Base-by-base conservation (phyloP, 1,284 basidiomycete species). In the Waitea zeae region DNA sequence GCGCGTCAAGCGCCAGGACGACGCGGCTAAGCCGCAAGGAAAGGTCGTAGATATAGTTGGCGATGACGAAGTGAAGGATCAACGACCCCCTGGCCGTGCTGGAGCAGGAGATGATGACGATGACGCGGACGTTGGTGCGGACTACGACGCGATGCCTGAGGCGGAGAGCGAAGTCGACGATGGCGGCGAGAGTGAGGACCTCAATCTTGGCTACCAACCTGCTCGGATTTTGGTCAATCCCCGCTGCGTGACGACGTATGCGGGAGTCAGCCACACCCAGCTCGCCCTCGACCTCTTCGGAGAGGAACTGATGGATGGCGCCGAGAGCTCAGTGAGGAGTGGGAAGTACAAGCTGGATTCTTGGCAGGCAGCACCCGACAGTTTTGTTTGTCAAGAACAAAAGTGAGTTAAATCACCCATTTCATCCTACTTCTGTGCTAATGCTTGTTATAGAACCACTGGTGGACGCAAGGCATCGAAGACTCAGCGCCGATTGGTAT, bases 331-430 rank as follows among this genome's bases (percentile, higher is more conserved):
- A 43, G 47, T 49, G 35, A 26, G 7, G 7, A 59, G 48, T 36
- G 68, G 73, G 35, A 86, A 80, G 50, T 92, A 93, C 52, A 66
- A 82, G 1, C 54, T 95, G 38, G 86, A 90, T 36, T 86, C 92
- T 50, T 95, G 89, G 88, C 78, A 84, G 39, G 83, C 86, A 18
- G 87, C 90, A 3, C 90, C 90, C 1, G 87, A 92, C 52, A 84
- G 78, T 42, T 96, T 93, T 57, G 88, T 95, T 3, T 96, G 90
- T 51, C 90, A 95, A 57, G 90, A 96, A 53, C 90, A 95, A 63
- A 66, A 69, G 75, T 79, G 39, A 28, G 61, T 52, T 29, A 24
- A 32, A 35, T 20, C 15, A 13, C 17, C 37, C 7, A 24, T 29
- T 34, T 34, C 31, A 11, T 20, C 30, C 33, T 49, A 17, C 44